These are phyloP conservation scores for Candida schatavii DNA, from an alignment of 805 yeast genomes.

Conservation along the genomic window DNA sequence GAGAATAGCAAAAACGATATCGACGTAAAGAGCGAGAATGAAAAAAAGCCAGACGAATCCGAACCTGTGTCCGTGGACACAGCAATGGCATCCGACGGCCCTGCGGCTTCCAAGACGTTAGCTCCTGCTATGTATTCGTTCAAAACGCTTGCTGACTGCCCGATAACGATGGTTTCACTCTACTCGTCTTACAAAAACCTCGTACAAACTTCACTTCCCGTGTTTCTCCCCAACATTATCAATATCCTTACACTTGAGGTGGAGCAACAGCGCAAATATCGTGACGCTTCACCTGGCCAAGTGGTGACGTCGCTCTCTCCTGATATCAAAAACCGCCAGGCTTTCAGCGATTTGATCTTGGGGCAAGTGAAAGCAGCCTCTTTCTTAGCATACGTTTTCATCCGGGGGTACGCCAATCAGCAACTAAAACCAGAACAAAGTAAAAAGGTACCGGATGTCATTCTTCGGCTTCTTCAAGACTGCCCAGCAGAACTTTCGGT, in stretches of 20 bases:
- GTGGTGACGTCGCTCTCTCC: conserved; percentile 72
- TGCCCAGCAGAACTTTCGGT: conserved; percentile 92
- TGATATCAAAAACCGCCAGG: conserved; percentile 67
- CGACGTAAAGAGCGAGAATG: conserved; percentile 1
- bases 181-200: conserved; percentile 82
- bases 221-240: conserved; percentile 79
- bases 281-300: conserved; percentile 50
- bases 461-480: conserved; percentile 83
- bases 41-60: conserved; percentile 10
- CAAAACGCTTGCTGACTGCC: conserved; percentile 92
- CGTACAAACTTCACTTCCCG: conserved; percentile 67
- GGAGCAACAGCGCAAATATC: conserved; percentile 56
- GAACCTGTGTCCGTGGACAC: conserved; percentile 28
- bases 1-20: conserved; percentile 2
- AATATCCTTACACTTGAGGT: conserved; percentile 75
- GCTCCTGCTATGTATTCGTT: conserved; percentile 75
- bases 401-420: conserved; percentile 76
- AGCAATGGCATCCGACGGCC: conserved; percentile 42
- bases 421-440: conserved; percentile 42
- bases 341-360: conserved; percentile 82
- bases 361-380: conserved; percentile 97
- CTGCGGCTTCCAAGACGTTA: conserved; percentile 47
- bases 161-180: conserved; percentile 91
- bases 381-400: conserved; percentile 85
- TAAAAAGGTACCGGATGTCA: conserved; percentile 78